Conservation (phyloP, 441 rosid genomes). For the Corymbia citriodora region DNA sequence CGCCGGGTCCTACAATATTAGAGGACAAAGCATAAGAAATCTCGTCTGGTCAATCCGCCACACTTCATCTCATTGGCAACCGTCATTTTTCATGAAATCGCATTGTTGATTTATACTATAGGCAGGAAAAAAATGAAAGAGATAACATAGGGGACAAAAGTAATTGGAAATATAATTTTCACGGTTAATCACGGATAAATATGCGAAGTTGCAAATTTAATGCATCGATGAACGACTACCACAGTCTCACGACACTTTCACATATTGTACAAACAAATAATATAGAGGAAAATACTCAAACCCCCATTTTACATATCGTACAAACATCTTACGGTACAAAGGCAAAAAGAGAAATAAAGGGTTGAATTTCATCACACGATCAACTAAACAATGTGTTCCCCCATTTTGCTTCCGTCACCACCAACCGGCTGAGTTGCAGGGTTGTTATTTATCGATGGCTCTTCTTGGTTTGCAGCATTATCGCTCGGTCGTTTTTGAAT, state of each 20-base stretch:
- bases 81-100: not conserved
- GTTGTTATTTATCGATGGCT: not conserved
- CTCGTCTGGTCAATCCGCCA: not conserved
- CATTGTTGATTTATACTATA: not conserved
- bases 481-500: not conserved
- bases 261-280: not conserved
- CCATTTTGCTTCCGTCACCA: rapidly evolving
- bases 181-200: not conserved
- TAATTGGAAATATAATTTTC: not conserved
- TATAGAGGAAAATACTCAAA: not conserved
- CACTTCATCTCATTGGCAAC: not conserved
- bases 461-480: rapidly evolving
- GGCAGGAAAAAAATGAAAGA: not conserved
- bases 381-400: not conserved
- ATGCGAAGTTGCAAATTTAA: not conserved
- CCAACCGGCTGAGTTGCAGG: not conserved
- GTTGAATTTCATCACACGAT: not conserved
- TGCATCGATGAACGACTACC: not conserved
- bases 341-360: not conserved
- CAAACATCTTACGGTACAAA: not conserved
- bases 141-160: not conserved
- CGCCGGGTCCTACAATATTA: not conserved
- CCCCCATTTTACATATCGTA: not conserved
- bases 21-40: not conserved
- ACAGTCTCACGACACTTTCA: not conserved